Conservation (phyloP, 2,329 filamentous ascomycete species). For the Claviceps citrina region DNA sequence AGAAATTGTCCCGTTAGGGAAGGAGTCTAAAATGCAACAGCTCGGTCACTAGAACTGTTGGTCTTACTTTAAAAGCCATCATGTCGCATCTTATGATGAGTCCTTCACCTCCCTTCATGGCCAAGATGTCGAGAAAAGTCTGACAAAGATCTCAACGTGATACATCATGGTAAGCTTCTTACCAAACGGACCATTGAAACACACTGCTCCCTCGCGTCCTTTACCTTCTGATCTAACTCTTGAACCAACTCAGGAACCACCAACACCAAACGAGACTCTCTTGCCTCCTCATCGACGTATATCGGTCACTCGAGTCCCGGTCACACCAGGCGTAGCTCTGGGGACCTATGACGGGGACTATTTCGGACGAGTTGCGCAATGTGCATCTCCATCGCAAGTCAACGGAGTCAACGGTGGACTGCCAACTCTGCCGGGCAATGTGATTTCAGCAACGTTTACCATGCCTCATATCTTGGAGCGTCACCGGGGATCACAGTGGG, state of each 20-base stretch:
- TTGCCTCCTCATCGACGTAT: conserved; percentile 4
- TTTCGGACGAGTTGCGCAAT: neutral
- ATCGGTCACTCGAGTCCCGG: conserved; percentile 3
- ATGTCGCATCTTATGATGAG: neutral
- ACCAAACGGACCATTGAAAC: neutral
- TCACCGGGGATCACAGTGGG: conserved; percentile 1
- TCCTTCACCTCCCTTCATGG: neutral
- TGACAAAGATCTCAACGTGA: neutral
- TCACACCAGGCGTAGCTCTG: conserved; percentile 5
- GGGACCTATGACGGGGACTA: conserved; percentile 5
- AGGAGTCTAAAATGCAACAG: no score
- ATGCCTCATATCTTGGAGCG: conserved; percentile 2
- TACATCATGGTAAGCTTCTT: neutral
- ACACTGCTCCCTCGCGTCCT: no score
- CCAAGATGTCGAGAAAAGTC: neutral
- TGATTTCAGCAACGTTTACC: conserved; percentile 3
- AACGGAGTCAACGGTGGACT: neutral
- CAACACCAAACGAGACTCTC: conserved; percentile 1
- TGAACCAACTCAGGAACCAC: neutral
- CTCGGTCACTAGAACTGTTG: neutral
- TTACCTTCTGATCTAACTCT: neutral
- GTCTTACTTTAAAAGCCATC: neutral
- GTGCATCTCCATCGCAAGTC: neutral
- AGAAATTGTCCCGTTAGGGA: neutral
- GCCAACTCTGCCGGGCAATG: neutral